Evolutionary conservation across 768 basidiomycete genomes (phyloP).

Genomic region (Leucosporidium yakuticum): DNA sequence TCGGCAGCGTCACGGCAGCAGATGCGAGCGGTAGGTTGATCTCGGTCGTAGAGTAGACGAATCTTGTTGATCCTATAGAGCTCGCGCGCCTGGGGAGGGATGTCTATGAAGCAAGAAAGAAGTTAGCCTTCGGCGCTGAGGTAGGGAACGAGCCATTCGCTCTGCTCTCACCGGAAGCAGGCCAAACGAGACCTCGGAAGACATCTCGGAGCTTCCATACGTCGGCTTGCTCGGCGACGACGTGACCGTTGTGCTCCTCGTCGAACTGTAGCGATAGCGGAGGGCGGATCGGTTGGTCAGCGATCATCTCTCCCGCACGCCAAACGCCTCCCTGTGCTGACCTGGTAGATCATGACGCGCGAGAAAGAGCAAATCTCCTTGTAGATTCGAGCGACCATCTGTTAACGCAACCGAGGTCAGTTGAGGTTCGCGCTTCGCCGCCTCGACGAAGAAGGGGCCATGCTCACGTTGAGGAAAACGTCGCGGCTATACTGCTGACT

Average conservation of each 20-base stretch:
- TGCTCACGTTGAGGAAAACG: slow-evolving; percentile 50
- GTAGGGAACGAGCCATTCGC: no score
- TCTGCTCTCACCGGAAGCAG: no score
- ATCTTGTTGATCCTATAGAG: slow-evolving; percentile 72
- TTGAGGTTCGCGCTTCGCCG: no score
- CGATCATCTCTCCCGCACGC: no score
- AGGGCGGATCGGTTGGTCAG: no score
- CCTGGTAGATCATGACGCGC: slow-evolving; percentile 71
- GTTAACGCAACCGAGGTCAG: slow-evolving; percentile 28
- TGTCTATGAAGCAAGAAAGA: slow-evolving; percentile 55
- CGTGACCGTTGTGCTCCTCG: slow-evolving; percentile 40
- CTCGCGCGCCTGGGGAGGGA: slow-evolving; percentile 55
- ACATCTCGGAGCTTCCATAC: slow-evolving; percentile 67
- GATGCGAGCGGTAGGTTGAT: slow-evolving; percentile 65
- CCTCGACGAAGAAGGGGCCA: no score
- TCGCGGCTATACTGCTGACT: slow-evolving; percentile 48
- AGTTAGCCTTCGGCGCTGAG: no score
- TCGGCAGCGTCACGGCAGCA: slow-evolving; percentile 60
- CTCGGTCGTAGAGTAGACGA: slow-evolving; percentile 66
- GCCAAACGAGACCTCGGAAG: slow-evolving; percentile 50
- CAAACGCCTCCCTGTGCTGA: no score
- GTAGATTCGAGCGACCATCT: slow-evolving; percentile 65
- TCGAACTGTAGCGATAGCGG: slow-evolving; percentile 36
- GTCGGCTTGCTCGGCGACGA: slow-evolving; percentile 73
- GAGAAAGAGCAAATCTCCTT: slow-evolving; percentile 78